These are phyloP conservation scores for Ochetophila trinervis DNA, from an alignment of 306 rosid species.

Conservation along the genomic window DNA sequence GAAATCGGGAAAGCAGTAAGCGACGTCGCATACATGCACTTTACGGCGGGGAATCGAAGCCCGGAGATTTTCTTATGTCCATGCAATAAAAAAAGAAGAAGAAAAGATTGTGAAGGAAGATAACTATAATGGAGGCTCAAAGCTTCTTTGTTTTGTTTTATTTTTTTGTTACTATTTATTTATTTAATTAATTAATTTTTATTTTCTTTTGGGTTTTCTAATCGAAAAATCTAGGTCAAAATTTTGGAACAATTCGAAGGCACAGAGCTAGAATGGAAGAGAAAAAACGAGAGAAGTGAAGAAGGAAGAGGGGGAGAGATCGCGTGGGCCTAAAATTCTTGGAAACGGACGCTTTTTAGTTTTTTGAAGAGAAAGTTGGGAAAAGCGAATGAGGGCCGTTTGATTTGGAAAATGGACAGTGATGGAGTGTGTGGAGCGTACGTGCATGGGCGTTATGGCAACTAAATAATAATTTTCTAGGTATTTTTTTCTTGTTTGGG, in stretches of 20 bases:
- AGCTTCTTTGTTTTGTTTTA: background rate
- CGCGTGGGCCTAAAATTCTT: slow-evolving; percentile 45
- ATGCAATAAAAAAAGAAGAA: background rate
- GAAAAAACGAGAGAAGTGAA: slow-evolving; percentile 3
- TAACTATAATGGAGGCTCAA: background rate
- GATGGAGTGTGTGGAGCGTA: slow-evolving; percentile 17
- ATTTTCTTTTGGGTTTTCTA: background rate
- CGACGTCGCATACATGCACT: slow-evolving; percentile 6
- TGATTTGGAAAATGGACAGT: slow-evolving; percentile 17
- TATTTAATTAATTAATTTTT: no score
- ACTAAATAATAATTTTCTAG: no score
- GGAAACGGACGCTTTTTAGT: slow-evolving; percentile 17
- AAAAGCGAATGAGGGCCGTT: slow-evolving; percentile 14
- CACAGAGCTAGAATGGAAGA: background rate
- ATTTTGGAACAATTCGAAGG: background rate
- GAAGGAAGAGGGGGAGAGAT: slow-evolving; percentile 22
- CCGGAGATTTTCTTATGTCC: background rate
- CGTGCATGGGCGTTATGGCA: slow-evolving; percentile 30
- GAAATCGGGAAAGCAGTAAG: slow-evolving; percentile 6
- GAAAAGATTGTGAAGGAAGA: background rate
- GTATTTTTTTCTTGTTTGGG: no score
- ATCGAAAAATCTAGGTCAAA: background rate
- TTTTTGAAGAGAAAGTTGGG: slow-evolving; percentile 4
- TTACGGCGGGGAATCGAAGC: slow-evolving; percentile 14
- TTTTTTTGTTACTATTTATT: background rate